Evolutionary conservation across 345 rosid species (phyloP).

Genomic region (Citrus mangshanensis): DNA sequence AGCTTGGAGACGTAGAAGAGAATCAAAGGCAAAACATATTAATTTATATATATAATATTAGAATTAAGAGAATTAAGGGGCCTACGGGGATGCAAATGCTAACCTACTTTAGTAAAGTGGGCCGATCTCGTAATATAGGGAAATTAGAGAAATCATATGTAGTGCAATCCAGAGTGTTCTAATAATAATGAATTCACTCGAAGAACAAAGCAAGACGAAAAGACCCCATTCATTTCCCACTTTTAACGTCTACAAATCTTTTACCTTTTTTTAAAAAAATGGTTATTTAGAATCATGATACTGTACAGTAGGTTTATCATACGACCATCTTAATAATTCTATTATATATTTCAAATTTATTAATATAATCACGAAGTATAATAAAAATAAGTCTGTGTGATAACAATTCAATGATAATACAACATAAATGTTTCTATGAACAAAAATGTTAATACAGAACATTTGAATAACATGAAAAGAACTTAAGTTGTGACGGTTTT

Average conservation of each 20-base stretch:
- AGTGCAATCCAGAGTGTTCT: constrained; percentile 16
- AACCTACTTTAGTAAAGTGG: constrained; percentile 11
- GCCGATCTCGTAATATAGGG: background rate
- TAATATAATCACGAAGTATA: fast-evolving
- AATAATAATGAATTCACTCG: background rate
- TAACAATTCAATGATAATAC: background rate
- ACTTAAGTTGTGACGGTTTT: too few species aligned
- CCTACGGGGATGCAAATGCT: background rate
- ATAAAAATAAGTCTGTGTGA: too few species aligned
- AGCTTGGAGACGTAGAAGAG: background rate
- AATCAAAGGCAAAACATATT: background rate
- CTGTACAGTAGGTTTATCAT: too few species aligned
- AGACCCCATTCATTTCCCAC: background rate
- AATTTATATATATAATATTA: background rate
- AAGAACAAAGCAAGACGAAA: background rate
- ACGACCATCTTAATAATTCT: too few species aligned
- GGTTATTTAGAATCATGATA: too few species aligned
- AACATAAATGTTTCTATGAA: background rate
- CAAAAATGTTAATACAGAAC: too few species aligned
- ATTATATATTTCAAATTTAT: too few species aligned
- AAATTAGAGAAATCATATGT: background rate
- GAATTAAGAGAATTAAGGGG: background rate
- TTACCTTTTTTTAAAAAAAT: background rate
- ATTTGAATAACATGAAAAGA: background rate
- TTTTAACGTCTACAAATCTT: background rate